Evolutionary conservation across 257 asterid genomes (phyloP).

Genomic region (Haberlea rhodopensis): DNA sequence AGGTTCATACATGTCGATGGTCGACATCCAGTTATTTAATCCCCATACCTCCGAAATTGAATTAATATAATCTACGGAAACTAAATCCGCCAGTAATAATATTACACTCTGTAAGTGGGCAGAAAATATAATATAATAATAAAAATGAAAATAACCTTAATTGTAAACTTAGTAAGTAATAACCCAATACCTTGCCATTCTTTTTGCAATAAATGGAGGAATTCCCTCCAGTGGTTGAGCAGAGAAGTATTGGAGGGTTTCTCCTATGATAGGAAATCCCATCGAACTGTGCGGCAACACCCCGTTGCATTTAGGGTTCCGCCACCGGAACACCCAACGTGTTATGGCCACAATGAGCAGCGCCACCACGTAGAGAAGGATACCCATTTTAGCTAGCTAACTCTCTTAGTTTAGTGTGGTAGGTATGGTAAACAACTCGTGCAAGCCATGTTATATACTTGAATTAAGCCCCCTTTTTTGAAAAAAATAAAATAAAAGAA

Average conservation of each 20-base stretch:
- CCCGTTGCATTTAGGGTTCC: conserved; percentile 28
- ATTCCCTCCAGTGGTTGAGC: neutral
- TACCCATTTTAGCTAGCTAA: neutral
- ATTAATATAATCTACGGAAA: too few relatives aligned
- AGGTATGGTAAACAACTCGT: too few relatives aligned
- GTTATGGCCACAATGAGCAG: neutral
- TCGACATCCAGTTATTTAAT: too few relatives aligned
- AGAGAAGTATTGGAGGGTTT: conserved; percentile 16
- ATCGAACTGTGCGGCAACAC: conserved; percentile 29
- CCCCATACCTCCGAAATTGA: too few relatives aligned
- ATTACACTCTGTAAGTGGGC: too few relatives aligned
- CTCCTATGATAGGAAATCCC: conserved; percentile 33
- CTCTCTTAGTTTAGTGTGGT: neutral
- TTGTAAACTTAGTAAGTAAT: too few relatives aligned
- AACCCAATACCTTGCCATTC: conserved; percentile 25
- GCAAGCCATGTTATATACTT: neutral
- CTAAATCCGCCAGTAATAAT: too few relatives aligned
- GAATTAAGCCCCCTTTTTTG: too few relatives aligned
- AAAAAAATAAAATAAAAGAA: too few relatives aligned
- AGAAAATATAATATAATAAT: too few relatives aligned
- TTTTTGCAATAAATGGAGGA: conserved; percentile 20
- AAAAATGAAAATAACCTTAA: too few relatives aligned
- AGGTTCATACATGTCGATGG: too few relatives aligned
- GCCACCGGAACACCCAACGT: conserved; percentile 28
- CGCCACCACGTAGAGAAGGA: neutral